Percentiles rank a stretch among this genome's conserved stretches.
Evolutionary conservation across 2,329 filamentous ascomycete genomes (phyloP).

Genomic region (Plectosphaerella plurivora): DNA sequence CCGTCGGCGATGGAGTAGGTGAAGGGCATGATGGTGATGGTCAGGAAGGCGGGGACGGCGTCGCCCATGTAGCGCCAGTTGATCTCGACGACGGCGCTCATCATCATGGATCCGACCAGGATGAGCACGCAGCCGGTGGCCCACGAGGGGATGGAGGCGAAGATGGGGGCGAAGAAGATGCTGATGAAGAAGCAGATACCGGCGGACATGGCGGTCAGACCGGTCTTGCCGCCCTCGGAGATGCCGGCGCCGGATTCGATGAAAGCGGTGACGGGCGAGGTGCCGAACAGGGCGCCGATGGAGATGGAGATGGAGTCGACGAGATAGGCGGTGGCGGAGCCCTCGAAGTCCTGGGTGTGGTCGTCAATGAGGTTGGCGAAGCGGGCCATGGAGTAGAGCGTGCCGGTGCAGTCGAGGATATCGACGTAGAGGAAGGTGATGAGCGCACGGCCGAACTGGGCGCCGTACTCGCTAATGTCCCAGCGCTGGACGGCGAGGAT

Average conservation of each 20-base stretch:
- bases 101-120: conserved; percentile 86
- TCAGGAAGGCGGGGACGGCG: conserved; percentile 78
- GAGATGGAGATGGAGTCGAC: conserved; percentile 77
- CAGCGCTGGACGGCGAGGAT: conserved; percentile 71
- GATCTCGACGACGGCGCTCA: conserved; percentile 72
- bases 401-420: conserved; percentile 82
- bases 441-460: conserved; percentile 76
- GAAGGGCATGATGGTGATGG: conserved; percentile 82
- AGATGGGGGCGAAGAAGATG: conserved; percentile 86
- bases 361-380: conserved; percentile 79
- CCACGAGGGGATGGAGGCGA: conserved; percentile 85
- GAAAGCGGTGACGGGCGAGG: conserved; percentile 79
- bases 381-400: conserved; percentile 83
- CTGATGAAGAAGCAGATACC: conserved; percentile 83
- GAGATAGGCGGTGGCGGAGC: conserved; percentile 77
- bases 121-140: conserved; percentile 85
- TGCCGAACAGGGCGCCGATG: conserved; percentile 73
- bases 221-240: conserved; percentile 79
- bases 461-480: conserved; percentile 63
- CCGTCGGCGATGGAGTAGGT: conserved; percentile 87
- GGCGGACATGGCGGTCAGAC: conserved; percentile 72
- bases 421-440: conserved; percentile 90
- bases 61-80: conserved; percentile 87
- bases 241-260: conserved; percentile 89
- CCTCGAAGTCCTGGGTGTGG: conserved; percentile 81